Percentiles rank a stretch among this genome's conserved stretches.
Evolutionary conservation across 2,329 filamentous ascomycete species (phyloP).

Genomic region (Fusarium luffae): DNA sequence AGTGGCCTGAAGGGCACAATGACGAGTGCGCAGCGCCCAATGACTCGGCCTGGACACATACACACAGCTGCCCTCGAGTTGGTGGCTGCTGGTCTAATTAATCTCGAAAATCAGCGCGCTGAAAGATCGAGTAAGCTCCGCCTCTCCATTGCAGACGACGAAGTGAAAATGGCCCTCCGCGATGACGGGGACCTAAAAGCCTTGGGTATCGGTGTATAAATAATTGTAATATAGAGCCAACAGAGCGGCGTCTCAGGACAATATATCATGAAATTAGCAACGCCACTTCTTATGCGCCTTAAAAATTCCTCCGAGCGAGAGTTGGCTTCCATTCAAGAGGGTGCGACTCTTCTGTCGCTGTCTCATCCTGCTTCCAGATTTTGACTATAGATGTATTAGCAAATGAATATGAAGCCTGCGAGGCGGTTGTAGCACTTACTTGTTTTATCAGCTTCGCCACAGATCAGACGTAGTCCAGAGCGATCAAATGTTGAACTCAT

Average conservation of each 20-base stretch:
- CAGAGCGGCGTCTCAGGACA: slow-evolving; percentile 11
- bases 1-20: slow-evolving; percentile 46
- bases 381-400: slow-evolving; percentile 69
- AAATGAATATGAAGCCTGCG: slow-evolving; percentile 20
- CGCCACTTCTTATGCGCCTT: slow-evolving; percentile 39
- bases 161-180: slow-evolving; percentile 86
- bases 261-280: slow-evolving; percentile 22
- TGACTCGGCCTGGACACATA: slow-evolving; percentile 57
- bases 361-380: slow-evolving; percentile 94
- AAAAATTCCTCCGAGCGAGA: slow-evolving; percentile 80
- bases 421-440: slow-evolving; percentile 60
- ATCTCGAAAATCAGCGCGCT: slow-evolving; percentile 81
- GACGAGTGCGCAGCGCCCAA: slow-evolving; percentile 44
- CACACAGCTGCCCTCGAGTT: slow-evolving; percentile 82
- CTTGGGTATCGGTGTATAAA: slow-evolving; percentile 69
- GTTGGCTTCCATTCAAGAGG: slow-evolving; percentile 93
- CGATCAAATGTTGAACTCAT: slow-evolving; percentile 94
- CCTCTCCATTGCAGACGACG: slow-evolving; percentile 88
- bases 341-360: slow-evolving; percentile 90
- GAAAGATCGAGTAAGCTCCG: slow-evolving; percentile 90
- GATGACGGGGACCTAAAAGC: slow-evolving; percentile 89
- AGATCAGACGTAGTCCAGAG: slow-evolving; percentile 89
- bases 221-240: slow-evolving; percentile 42
- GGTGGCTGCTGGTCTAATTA: slow-evolving; percentile 87
- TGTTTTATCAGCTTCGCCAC: slow-evolving; percentile 96